Evolutionary conservation across 768 basidiomycete species (phyloP).

Genomic region (Boletus insuetus): DNA sequence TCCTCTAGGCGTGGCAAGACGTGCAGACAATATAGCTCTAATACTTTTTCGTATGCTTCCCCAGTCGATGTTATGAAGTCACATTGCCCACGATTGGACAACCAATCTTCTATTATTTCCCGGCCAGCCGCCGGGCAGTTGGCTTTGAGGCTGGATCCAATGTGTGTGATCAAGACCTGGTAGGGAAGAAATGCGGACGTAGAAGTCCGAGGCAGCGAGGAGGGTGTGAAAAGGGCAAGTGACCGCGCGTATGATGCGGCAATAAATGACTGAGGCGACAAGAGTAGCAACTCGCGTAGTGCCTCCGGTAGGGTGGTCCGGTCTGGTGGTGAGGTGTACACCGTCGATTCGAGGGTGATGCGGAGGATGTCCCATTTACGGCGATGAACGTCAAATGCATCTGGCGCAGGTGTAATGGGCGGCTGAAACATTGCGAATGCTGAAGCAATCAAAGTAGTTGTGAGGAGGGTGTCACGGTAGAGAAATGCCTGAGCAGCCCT

Average conservation of each 20-base stretch:
- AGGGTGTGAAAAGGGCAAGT: conserved; percentile 63
- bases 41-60: conserved; percentile 67
- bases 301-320: conserved; percentile 44
- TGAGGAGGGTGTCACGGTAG: conserved; percentile 65
- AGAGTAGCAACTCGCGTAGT: conserved; percentile 50
- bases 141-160: conserved; percentile 67
- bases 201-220: conserved; percentile 35
- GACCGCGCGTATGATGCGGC: conserved; percentile 61
- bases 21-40: conserved; percentile 75
- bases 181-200: conserved; percentile 61
- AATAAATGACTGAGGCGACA: conserved; percentile 59
- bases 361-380: conserved; percentile 87
- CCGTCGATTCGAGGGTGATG: conserved; percentile 75
- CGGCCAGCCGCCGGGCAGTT: conserved; percentile 60
- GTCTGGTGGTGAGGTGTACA: conserved; percentile 56
- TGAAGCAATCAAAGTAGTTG: conserved; percentile 60
- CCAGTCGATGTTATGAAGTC: conserved; percentile 31
- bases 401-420: conserved; percentile 33
- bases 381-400: conserved; percentile 49
- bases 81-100: conserved; percentile 52
- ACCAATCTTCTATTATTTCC: conserved; percentile 75
- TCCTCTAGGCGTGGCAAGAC: conserved; percentile 69
- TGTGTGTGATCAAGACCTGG: conserved; percentile 66
- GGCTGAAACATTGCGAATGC: conserved; percentile 63
- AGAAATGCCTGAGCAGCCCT: conserved; percentile 80